These are phyloP conservation scores for Gossypium lobatum DNA, from an alignment of 441 rosid species.

Conservation along the genomic window DNA sequence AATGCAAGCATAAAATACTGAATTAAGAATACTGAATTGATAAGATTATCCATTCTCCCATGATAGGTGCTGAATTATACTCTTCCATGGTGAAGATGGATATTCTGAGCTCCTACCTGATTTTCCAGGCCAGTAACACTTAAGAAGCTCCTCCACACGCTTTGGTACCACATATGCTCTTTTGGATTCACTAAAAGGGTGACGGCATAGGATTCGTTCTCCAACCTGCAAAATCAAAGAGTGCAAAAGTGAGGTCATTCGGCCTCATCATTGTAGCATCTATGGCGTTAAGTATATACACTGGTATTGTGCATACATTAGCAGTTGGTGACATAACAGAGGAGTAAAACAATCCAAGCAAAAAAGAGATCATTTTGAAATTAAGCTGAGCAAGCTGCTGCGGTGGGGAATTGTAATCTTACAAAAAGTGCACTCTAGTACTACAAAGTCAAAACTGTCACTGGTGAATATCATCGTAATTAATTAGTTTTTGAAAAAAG, in stretches of 20 bases:
- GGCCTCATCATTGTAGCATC: not conserved
- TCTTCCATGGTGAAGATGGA: not conserved
- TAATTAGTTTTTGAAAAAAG: not conserved
- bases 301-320: not conserved
- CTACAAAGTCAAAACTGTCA: not conserved
- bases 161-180: conserved; percentile 94
- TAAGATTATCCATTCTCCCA: not conserved
- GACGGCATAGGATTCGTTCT: conserved; percentile 74
- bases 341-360: not conserved
- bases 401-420: not conserved
- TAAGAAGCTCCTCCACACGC: conserved; percentile 73
- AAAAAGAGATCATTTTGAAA: not conserved
- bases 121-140: conserved; percentile 91
- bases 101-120: conserved; percentile 47
- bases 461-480: not conserved
- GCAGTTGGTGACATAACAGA: not conserved
- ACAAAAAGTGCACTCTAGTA: not conserved
- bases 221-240: conserved; percentile 52
- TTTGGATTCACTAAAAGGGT: conserved; percentile 91
- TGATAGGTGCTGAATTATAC: not conserved
- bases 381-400: not conserved
- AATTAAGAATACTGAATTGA: not conserved
- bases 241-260: not conserved
- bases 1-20: not conserved
- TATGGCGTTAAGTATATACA: not conserved